Evolutionary conservation across 2,329 filamentous ascomycete species (phyloP).

Genomic region (Claviceps sp.): DNA sequence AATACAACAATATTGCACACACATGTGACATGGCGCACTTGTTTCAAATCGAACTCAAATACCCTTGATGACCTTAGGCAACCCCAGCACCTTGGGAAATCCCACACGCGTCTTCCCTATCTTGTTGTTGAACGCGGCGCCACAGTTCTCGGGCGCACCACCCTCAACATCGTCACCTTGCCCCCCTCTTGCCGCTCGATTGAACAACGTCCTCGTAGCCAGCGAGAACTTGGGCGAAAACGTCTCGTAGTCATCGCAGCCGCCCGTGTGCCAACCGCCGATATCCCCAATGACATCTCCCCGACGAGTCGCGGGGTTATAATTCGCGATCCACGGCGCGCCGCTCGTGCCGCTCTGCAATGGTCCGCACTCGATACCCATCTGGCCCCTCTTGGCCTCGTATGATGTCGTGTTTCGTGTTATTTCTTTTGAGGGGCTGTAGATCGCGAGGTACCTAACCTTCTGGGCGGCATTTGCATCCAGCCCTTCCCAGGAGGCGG

Average conservation of each 20-base stretch:
- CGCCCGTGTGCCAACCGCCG: constrained; percentile 8
- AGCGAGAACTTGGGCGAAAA: constrained; percentile 4
- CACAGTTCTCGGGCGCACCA: constrained; percentile 4
- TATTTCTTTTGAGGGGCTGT: too few species aligned
- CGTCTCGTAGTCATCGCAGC: constrained; percentile 6
- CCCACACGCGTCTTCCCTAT: background rate
- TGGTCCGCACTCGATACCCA: constrained; percentile 6
- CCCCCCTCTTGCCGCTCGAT: background rate
- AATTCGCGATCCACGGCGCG: constrained; percentile 6
- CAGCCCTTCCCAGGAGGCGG: too few species aligned
- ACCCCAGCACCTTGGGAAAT: background rate
- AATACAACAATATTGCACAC: too few species aligned
- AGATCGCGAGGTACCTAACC: too few species aligned
- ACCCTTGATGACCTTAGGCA: constrained; percentile 2
- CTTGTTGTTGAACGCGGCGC: background rate
- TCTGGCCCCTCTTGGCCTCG: constrained; percentile 5
- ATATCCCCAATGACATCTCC: constrained; percentile 6
- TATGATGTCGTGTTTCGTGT: background rate
- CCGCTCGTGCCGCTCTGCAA: constrained; percentile 7
- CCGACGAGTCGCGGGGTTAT: constrained; percentile 1
- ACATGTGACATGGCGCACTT: too few species aligned
- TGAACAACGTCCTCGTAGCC: constrained; percentile 1
- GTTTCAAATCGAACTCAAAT: background rate
- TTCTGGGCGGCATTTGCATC: too few species aligned
- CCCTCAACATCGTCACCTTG: background rate